Evolutionary conservation across 257 asterid species (phyloP).

Genomic region (Primulina tabacum): DNA sequence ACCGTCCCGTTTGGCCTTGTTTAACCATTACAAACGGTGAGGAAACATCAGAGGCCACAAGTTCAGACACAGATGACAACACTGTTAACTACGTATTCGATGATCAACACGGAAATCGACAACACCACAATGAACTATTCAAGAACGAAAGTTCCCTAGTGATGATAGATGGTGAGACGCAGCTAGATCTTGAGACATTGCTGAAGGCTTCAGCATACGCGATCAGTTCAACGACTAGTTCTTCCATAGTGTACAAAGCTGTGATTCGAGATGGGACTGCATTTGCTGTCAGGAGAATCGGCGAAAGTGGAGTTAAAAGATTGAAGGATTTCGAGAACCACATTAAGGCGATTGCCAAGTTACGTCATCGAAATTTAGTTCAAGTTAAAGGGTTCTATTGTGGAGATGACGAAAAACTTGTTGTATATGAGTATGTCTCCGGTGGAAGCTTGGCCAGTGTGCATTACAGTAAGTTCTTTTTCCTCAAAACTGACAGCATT

Average conservation of each 20-base stretch:
- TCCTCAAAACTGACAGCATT: neutral
- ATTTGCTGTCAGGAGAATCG: slow-evolving; percentile 84
- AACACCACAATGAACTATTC: neutral
- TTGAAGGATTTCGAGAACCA: slow-evolving; percentile 64
- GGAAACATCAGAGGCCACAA: slow-evolving; percentile 53
- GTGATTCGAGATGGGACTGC: slow-evolving; percentile 74
- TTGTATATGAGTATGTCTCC: slow-evolving; percentile 70
- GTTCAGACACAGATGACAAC: slow-evolving; percentile 55
- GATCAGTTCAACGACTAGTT: slow-evolving; percentile 62
- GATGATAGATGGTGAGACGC: slow-evolving; percentile 81
- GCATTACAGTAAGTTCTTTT: slow-evolving; percentile 65
- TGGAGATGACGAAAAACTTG: slow-evolving; percentile 92
- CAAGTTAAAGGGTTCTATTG: slow-evolving; percentile 73
- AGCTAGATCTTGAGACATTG: slow-evolving; percentile 60
- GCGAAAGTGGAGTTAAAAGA: slow-evolving; percentile 52
- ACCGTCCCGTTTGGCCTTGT: slow-evolving; percentile 52
- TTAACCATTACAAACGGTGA: slow-evolving; percentile 44
- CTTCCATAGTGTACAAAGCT: slow-evolving; percentile 75
- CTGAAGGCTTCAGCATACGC: slow-evolving; percentile 86
- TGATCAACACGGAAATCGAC: slow-evolving; percentile 21
- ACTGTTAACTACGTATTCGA: neutral
- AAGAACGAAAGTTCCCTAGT: slow-evolving; percentile 45
- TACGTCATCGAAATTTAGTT: slow-evolving; percentile 71
- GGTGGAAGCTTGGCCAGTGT: slow-evolving; percentile 87
- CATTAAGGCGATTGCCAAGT: slow-evolving; percentile 62